Base-by-base conservation (phyloP, 352 stramenopile genomes). In the Globisporangium echinulatum region DNA sequence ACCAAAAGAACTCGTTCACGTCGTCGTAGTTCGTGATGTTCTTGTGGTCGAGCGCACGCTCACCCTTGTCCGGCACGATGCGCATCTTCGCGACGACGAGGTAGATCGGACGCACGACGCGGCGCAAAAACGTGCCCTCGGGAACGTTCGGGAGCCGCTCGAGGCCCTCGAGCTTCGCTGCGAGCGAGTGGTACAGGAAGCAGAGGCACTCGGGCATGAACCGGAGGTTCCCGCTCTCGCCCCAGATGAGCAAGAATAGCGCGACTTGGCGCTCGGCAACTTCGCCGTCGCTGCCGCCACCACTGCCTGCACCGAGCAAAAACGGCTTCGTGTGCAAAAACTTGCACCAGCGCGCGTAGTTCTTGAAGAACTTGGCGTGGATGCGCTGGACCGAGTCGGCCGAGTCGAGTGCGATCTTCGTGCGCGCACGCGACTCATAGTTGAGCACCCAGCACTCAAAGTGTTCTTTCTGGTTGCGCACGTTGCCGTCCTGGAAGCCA, bases 291-390 rank as follows among this genome's bases (percentile, higher is more conserved):
- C 25, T 33, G 25, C 25, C 25, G 25, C 25, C 25, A 33, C 25
- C 25, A 33, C 25, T 33, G 25, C 25, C 25, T 33, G 25, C 25
- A 2, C 25, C 25, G 25, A 33, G 25, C 25, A 33, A 33, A 33
- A 33, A 33, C 9, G 96, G 96, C 52, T 81, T 70, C 4, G 93
- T 88, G 38, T 82, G 82, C 55, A 99, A 75, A 59, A 96, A 96
- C 52, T 83, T 63, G 71, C 96, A 99, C 97, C 97, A 99, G 65
- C 96, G 96, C 63, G 62, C 60, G 67, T 97, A 97, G 70, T 97
- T 97, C 14, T 76, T 77, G 69, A 96, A 96, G 37, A 99, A 96
- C 69, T 98, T 97, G 52, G 81, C 76, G 71, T 99, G 96, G 53
- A 99, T 81, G 42, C 69, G 77, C 49, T 70, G 70, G 56, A 93